Evolutionary conservation across 345 rosid species (phyloP), one percentile per base, ranked within the genome.

Genomic region (Bretschneidera sinensis): DNA sequence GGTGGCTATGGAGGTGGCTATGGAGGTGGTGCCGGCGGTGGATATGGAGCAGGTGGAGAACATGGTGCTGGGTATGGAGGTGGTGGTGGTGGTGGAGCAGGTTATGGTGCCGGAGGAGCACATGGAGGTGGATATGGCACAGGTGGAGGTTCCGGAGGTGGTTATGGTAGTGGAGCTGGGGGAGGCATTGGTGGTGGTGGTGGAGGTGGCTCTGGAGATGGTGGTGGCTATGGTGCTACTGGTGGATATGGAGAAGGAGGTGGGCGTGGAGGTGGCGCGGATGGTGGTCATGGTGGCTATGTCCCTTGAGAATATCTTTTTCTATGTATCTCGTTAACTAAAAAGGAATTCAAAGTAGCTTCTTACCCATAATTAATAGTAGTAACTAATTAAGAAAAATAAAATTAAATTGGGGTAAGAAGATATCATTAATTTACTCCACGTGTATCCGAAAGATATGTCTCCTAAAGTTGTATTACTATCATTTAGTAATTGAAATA

Each of bases 251-350:
- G 71, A 21, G 68, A 61, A 5, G 71, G 51, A 13, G 53, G 43
- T 18, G 79, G 67, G 1, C 70, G 70, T 15, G 75, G 75, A 18
- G 67, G 71, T 43, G 71, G 71, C 61, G 52, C 67, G 18, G 73
- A 67, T 0, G 66, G 75, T 21, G 81, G 77, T 0, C 73, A 71
- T 24, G 83, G 83, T 5, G 74, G 78, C 21, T 72, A 80, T 57
- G 69, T 61, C 10, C 84, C 84, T 43, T 74, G 59, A 70, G 33
- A 28, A 3, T 28, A 28, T 8, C 8, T 3, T 28, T 8, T 8
- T 8, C 33, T 28, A 8, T 28, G 33, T 28, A 28, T 28, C 5
- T 28, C 33, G n/a, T n/a, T n/a, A n/a, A n/a, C n/a, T n/a, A n/a
- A n/a, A n/a, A n/a, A n/a, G n/a, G n/a, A n/a, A n/a, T n/a, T n/a